Evolutionary conservation across 768 basidiomycete species (phyloP).

Genomic region (Plicaturopsis crispa): DNA sequence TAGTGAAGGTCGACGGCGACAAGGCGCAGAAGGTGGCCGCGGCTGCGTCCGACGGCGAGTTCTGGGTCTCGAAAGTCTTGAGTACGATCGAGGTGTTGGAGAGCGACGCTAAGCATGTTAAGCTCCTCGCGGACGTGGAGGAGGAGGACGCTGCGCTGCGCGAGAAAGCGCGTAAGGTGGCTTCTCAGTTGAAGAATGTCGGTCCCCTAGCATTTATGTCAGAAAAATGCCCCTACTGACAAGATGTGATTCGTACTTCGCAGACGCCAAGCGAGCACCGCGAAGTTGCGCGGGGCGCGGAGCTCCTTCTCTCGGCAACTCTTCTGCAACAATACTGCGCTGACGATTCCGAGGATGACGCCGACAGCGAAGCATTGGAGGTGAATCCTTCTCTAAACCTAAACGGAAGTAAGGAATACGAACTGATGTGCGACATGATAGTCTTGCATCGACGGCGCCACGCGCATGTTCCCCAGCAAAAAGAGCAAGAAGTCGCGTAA

Average conservation of each 20-base stretch:
- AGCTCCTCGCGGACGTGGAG: constrained; percentile 40
- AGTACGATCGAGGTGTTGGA: constrained; percentile 48
- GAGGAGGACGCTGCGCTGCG: constrained; percentile 45
- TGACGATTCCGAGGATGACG: constrained; percentile 44
- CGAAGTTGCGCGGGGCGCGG: constrained; percentile 60
- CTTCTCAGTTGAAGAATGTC: constrained; percentile 40
- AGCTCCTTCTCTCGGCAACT: constrained; percentile 63
- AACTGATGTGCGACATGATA: constrained; percentile 22
- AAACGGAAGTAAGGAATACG: too few species aligned
- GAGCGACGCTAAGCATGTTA: constrained; percentile 62
- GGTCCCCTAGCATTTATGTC: constrained; percentile 1
- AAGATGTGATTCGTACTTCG: constrained; percentile 5
- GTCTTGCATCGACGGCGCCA: constrained; percentile 55
- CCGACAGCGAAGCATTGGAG: constrained; percentile 53
- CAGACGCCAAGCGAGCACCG: constrained; percentile 32
- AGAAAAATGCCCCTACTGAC: neutral
- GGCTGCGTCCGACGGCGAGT: constrained; percentile 62
- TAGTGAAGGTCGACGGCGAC: constrained; percentile 40
- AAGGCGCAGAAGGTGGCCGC: constrained; percentile 49
- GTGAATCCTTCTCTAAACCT: constrained; percentile 23
- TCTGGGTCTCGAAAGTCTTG: constrained; percentile 72
- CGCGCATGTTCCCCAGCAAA: constrained; percentile 40
- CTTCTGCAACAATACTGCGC: constrained; percentile 69
- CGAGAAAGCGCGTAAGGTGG: constrained; percentile 33
- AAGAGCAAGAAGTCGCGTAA: constrained; percentile 35